These are phyloP conservation scores for Babjeviella inositovora DNA, from an alignment of 805 yeast species.

Conservation along the genomic window DNA sequence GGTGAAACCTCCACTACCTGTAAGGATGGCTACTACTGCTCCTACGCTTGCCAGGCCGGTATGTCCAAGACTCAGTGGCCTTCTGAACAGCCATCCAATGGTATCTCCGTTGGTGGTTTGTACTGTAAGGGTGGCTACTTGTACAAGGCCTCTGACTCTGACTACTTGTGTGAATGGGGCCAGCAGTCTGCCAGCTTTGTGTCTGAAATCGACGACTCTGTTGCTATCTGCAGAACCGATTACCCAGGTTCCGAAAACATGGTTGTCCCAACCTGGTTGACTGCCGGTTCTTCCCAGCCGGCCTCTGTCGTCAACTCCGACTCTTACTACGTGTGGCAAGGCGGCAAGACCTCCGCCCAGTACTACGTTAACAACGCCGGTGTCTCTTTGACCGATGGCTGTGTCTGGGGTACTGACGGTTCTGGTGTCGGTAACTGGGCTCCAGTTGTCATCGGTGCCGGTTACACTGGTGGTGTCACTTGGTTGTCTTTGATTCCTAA, in stretches of 20 bases:
- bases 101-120: conserved; percentile 91
- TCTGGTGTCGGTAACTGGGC: conserved; percentile 96
- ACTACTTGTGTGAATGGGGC: conserved; percentile 84
- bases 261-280: conserved; percentile 83
- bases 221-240: conserved; percentile 94
- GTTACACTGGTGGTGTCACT: conserved; percentile 57
- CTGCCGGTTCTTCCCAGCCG: conserved; percentile 47
- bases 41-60: conserved; percentile 97
- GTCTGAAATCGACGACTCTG: conserved; percentile 42
- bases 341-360: conserved; percentile 79
- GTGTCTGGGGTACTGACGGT: conserved; percentile 80
- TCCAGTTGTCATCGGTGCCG: conserved; percentile 90
- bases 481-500: conserved; percentile 89
- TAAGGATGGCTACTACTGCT: conserved; percentile 84
- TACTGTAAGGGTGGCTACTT: conserved; percentile 72
- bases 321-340: conserved; percentile 69
- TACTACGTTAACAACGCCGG: conserved; percentile 97
- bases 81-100: conserved; percentile 65
- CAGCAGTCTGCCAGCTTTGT: conserved; percentile 49
- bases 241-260: conserved; percentile 99
- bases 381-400: conserved; percentile 77
- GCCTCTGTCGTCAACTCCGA: conserved; percentile 71
- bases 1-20: conserved; percentile 56
- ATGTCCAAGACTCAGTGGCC: conserved; percentile 99
- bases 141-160: conserved; percentile 50